Conservation (phyloP, 1,284 basidiomycete genomes). For the Pseudozyma sp. region DNA sequence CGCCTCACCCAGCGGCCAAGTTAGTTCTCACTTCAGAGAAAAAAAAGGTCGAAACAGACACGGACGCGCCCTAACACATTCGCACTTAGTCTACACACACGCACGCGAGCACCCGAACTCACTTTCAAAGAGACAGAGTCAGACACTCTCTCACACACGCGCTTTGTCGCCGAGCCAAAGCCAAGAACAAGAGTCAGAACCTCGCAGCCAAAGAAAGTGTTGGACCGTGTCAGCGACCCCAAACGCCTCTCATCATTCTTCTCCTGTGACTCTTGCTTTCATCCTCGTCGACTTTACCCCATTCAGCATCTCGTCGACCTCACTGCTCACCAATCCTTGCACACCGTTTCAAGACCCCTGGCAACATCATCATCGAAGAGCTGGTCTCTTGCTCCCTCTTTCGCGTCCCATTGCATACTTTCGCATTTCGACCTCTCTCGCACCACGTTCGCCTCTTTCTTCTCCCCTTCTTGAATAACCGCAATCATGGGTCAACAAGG, state of each 20-base stretch:
- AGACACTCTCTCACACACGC: conserved; percentile 1
- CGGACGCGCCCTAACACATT: no score
- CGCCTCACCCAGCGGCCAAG: no score
- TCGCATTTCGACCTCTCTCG: neutral
- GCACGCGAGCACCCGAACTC: no score
- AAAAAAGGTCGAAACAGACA: no score
- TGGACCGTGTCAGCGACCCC: neutral
- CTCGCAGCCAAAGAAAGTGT: neutral
- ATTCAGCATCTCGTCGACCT: no score
- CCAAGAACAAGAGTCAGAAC: no score
- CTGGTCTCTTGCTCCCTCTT: conserved; percentile 4
- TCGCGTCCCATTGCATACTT: neutral
- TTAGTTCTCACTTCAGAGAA: no score
- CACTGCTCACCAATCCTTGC: neutral
- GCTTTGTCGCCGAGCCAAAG: neutral
- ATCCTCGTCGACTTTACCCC: neutral
- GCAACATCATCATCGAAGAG: conserved; percentile 3
- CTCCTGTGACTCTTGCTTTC: neutral
- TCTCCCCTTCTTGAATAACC: neutral
- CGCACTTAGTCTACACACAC: no score
- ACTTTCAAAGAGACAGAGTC: neutral
- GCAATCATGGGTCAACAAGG: conserved; percentile 73
- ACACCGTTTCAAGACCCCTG: neutral
- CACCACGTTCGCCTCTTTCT: conserved; percentile 9
- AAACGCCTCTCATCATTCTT: neutral